Conservation (phyloP, 352 stramenopile genomes). For the Pythium guiyangense region DNA sequence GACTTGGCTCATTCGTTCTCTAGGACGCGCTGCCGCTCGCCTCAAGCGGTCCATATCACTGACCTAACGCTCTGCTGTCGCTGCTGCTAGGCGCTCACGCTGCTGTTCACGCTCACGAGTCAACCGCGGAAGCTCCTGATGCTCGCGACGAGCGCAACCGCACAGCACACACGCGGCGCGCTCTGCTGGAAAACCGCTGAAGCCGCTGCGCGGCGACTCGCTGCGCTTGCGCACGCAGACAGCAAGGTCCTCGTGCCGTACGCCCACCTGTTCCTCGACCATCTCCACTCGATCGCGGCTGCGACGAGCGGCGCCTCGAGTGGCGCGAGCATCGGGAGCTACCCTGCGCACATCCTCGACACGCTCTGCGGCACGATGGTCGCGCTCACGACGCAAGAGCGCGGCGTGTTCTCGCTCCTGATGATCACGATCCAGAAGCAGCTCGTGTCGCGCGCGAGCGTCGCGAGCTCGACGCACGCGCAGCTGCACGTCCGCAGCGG, state of each 20-base stretch:
- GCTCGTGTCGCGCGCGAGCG: conserved; percentile 38
- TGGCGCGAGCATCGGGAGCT: conserved; percentile 19
- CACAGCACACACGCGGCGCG: conserved; percentile 24
- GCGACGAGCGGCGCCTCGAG: conserved; percentile 19
- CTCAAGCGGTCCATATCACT: no score
- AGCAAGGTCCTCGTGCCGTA: conserved; percentile 39
- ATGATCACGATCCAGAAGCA: conserved; percentile 88
- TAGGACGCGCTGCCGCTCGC: not conserved
- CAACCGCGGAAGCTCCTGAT: conserved; percentile 59
- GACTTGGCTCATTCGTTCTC: not conserved
- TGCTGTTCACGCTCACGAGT: conserved; percentile 64
- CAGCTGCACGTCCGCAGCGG: conserved; percentile 18
- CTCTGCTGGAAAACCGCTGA: conserved; percentile 67
- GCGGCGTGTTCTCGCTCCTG: conserved; percentile 61
- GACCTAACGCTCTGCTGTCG: no score
- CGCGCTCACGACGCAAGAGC: conserved; percentile 54
- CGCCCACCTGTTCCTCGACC: conserved; percentile 75
- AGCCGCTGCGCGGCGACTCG: conserved; percentile 42
- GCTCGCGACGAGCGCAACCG: conserved; percentile 26
- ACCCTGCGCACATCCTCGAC: conserved; percentile 57
- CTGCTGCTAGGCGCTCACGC: conserved; percentile 47
- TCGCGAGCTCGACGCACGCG: conserved; percentile 7
- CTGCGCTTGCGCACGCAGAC: conserved; percentile 34
- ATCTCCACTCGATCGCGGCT: conserved; percentile 64
- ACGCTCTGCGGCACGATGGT: conserved; percentile 71